Conservation (phyloP, 495 filamentous ascomycete genomes). For the Geopyxis carbonaria region DNA sequence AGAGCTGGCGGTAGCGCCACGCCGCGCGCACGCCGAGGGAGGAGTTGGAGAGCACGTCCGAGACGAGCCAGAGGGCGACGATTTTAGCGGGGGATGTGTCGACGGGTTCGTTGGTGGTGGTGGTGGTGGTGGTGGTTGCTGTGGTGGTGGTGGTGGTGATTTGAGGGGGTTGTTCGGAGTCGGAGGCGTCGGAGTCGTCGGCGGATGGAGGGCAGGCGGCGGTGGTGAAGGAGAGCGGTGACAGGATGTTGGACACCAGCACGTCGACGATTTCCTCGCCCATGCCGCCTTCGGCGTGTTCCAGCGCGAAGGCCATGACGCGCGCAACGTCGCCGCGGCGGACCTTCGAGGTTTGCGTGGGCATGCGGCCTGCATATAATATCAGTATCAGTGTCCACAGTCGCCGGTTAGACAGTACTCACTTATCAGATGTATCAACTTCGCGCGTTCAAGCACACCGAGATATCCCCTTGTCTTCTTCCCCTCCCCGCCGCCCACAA, state of each 20-base stretch:
- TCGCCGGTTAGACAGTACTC: too few relatives aligned
- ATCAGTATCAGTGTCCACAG: constrained; percentile 35
- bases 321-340: constrained; percentile 75
- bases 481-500: constrained; percentile 35
- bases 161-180: constrained; percentile 19
- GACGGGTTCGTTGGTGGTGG: constrained; percentile 28
- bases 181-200: constrained; percentile 24
- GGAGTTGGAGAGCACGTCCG: constrained; percentile 74
- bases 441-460: constrained; percentile 68
- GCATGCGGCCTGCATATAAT: constrained; percentile 67
- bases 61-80: constrained; percentile 70
- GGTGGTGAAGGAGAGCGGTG: constrained; percentile 31
- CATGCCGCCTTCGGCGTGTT: constrained; percentile 54
- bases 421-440: constrained; percentile 34
- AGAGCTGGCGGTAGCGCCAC: constrained; percentile 77
- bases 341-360: constrained; percentile 54
- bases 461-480: constrained; percentile 44
- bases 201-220: constrained; percentile 24
- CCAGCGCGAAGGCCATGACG: constrained; percentile 76
- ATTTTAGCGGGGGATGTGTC: constrained; percentile 62
- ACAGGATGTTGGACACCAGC: constrained; percentile 51
- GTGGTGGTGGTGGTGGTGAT: constrained; percentile 37
- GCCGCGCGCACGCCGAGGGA: constrained; percentile 72
- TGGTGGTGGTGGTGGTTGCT: constrained; percentile 40
- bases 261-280: constrained; percentile 82